Base-by-base conservation (phyloP, 257 asterid genomes). In the Parsonsia alboflavescens region DNA sequence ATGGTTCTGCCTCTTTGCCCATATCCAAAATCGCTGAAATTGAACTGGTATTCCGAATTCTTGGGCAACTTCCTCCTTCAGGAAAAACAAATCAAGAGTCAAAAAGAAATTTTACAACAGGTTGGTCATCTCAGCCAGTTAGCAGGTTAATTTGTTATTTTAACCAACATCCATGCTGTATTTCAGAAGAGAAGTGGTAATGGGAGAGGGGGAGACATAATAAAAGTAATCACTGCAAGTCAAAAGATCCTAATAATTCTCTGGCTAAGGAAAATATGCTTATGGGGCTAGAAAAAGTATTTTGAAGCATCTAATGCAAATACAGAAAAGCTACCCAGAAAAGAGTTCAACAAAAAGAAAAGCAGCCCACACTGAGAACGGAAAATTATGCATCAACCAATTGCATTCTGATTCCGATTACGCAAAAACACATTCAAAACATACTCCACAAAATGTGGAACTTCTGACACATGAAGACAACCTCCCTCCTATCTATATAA, bases 1-100 rank as follows among this genome's bases (percentile, higher is more conserved):
- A 81, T 91, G 97, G 86, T 94, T 94, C 82, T 92, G 97, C 73
- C 99, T 86, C 84, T 89, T 94, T 56, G 99, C 97, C 99, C 99
- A 94, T 72, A 92, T 79, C 97, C 99, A 94, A 76, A 89, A 94
- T 46, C 99, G 97, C 85, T 86, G 97, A 84, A 77, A 89, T 71
- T 92, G 93, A 72, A 92, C 97, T 52, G 97, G 97, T 75, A 92
- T 78, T 7, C 96, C 93, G 72, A 90, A 81, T 80, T 92, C 97
- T 79, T 86, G 89, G 76, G 97, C 99, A 42, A 92, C 96, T 79
- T 91, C 97, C 75, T 92, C 97, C 99, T 94, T 86, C 83, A 84
- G 73, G 49, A 85, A 76, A 64, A 70, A 77, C 19, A 57, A 44
- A 57, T 48, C 46, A 49, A 53, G 50, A 30, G 46, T 59, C 70